Conservation (phyloP, 768 basidiomycete species). For the Amanita pseudoporphyria region DNA sequence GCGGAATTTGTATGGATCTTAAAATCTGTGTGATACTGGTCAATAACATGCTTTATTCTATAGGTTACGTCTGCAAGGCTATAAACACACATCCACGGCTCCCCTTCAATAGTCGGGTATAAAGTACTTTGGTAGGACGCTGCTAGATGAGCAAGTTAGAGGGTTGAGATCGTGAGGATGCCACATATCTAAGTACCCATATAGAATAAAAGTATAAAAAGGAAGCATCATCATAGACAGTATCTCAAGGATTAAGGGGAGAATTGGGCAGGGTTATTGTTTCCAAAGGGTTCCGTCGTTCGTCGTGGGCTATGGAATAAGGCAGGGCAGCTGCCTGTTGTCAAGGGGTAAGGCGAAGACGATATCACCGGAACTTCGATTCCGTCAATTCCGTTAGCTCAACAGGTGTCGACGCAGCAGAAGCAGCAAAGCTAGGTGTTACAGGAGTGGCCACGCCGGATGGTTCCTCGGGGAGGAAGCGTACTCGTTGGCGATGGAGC, state of each 20-base stretch:
- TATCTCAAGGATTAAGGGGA: neutral
- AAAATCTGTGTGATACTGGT: neutral
- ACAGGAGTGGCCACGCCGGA: conserved; percentile 64
- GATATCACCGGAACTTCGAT: conserved; percentile 20
- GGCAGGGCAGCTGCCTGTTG: neutral
- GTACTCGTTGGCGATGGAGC: conserved; percentile 78
- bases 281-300: neutral
- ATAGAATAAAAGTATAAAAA: neutral
- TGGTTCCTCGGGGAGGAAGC: conserved; percentile 56
- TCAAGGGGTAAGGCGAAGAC: conserved; percentile 27
- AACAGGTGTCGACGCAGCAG: conserved; percentile 37
- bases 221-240: conserved; percentile 6
- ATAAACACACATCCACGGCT: conserved; percentile 22
- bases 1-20: conserved; percentile 69
- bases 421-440: conserved; percentile 45
- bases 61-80: conserved; percentile 51
- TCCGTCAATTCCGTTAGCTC: conserved; percentile 2
- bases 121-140: conserved; percentile 4
- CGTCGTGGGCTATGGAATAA: neutral
- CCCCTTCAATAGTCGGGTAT: conserved; percentile 8
- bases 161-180: neutral
- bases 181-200: conserved; percentile 4
- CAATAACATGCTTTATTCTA: conserved; percentile 5
- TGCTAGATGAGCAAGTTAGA: conserved; percentile 7
- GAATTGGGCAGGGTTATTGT: neutral